Percentiles rank a stretch among this genome's conserved stretches.
These are phyloP conservation scores for Trametes pubescens DNA, from an alignment of 1,284 basidiomycete species.

Conservation along the genomic window DNA sequence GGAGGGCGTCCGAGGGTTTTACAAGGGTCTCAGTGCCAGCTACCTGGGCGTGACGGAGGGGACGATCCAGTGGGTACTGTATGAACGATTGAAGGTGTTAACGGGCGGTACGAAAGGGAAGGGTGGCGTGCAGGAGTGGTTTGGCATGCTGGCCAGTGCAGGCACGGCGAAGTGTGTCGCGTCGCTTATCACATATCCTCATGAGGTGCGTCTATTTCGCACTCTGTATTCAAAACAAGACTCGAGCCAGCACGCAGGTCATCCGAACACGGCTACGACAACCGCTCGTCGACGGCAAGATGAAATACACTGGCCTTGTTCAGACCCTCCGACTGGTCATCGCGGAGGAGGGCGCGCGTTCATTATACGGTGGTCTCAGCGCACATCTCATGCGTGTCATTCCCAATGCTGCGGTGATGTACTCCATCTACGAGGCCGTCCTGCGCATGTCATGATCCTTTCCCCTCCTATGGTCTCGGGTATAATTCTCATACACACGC, in stretches of 20 bases:
- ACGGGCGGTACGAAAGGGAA: constrained; percentile 60
- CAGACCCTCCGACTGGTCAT: constrained; percentile 91
- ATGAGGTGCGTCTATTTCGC: constrained; percentile 73
- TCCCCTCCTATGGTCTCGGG: not conserved
- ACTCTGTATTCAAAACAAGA: not conserved
- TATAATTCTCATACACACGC: constrained; percentile 19
- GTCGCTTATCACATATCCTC: constrained; percentile 94
- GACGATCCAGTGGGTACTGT: constrained; percentile 98
- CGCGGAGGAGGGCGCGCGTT: constrained; percentile 87
- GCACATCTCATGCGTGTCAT: constrained; percentile 97
- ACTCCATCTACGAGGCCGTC: constrained; percentile 82
- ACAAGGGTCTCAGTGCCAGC: constrained; percentile 94
- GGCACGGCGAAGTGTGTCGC: constrained; percentile 95
- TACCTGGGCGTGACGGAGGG: constrained; percentile 97
- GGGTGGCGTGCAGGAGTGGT: constrained; percentile 70
- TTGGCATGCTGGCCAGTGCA: constrained; percentile 88
- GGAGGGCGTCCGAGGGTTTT: constrained; percentile 91
- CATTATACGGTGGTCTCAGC: constrained; percentile 92
- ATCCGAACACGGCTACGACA: constrained; percentile 93
- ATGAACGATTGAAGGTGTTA: constrained; percentile 84
- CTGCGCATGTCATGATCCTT: constrained; percentile 58
- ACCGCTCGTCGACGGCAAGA: constrained; percentile 74
- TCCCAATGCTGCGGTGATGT: constrained; percentile 98
- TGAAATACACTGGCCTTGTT: constrained; percentile 88
- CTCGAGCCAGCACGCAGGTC: constrained; percentile 58